Percentiles rank a stretch among this genome's conserved stretches.
phyloP scores from a whole-genome alignment of 495 filamentous ascomycete genomes.

The Podospora bellae-mahoneyi region DNA sequence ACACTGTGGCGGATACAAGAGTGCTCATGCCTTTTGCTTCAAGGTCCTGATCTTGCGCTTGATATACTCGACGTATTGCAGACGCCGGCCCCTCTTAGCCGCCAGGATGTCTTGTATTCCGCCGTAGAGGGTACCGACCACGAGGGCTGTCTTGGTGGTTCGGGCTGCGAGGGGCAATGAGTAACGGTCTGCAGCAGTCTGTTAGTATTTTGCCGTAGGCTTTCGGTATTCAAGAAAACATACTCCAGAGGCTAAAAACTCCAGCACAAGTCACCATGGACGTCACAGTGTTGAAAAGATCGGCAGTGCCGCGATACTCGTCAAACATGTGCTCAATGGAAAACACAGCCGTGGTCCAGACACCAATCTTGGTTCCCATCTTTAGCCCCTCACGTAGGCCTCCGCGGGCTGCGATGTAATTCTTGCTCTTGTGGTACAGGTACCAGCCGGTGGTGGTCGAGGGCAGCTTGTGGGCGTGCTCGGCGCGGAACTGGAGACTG shows the following conservation, averaged over 20 bases:
- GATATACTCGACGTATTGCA: slow-evolving; percentile 69
- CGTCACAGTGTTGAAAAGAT: slow-evolving; percentile 71
- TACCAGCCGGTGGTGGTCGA: slow-evolving; percentile 83
- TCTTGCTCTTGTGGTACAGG: slow-evolving; percentile 96
- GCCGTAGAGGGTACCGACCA: slow-evolving; percentile 75
- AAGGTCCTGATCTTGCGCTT: slow-evolving; percentile 29
- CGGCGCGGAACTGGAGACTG: slow-evolving; percentile 77
- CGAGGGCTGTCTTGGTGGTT: slow-evolving; percentile 74
- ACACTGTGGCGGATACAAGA: slow-evolving; percentile 25
- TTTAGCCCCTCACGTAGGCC: slow-evolving; percentile 72
- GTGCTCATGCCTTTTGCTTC: slow-evolving; percentile 35
- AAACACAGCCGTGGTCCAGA: slow-evolving; percentile 67
- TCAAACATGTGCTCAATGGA: slow-evolving; percentile 82
- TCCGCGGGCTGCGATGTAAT: slow-evolving; percentile 74
- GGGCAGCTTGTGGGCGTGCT: slow-evolving; percentile 91
- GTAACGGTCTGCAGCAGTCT: slow-evolving; percentile 62
- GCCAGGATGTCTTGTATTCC: slow-evolving; percentile 61
- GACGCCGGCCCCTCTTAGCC: slow-evolving; percentile 59
- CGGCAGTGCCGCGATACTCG: slow-evolving; percentile 62
- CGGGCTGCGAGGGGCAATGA: slow-evolving; percentile 77
- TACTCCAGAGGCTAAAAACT: slow-evolving; percentile 83
- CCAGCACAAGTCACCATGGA: slow-evolving; percentile 81
- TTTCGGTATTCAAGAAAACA: slow-evolving; percentile 22
- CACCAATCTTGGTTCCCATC: slow-evolving; percentile 66
- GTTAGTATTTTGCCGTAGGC: slow-evolving; percentile 16